phyloP scores from a whole-genome alignment of 768 basidiomycete species.

The Tubosaeta brunneosetosa region DNA sequence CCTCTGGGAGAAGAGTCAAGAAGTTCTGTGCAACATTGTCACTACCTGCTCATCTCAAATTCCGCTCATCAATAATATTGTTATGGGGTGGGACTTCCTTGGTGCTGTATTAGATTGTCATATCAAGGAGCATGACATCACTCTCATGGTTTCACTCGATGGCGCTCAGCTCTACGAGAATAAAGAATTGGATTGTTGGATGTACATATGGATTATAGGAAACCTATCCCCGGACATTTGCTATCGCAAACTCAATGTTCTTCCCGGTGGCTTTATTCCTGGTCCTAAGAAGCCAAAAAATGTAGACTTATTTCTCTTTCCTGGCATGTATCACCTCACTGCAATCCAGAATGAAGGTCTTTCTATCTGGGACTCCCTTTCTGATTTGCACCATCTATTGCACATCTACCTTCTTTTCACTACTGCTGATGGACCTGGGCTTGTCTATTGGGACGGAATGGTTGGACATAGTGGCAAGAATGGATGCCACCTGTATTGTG shows the following conservation, averaged over 20 bases:
- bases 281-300: slow-evolving; percentile 1
- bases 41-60: not conserved
- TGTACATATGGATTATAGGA: slow-evolving; percentile 35
- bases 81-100: slow-evolving; percentile 12
- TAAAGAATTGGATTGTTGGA: slow-evolving; percentile 19
- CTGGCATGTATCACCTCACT: slow-evolving; percentile 2
- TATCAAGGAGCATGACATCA: slow-evolving; percentile 21
- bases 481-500: slow-evolving; percentile 35
- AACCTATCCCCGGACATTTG: slow-evolving; percentile 5
- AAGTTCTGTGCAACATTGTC: not conserved
- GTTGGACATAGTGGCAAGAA: slow-evolving; percentile 32
- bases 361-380: not conserved
- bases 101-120: not conserved
- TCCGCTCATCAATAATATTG: not conserved
- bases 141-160: slow-evolving; percentile 36
- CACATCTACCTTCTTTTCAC: not conserved
- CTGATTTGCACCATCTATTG: not conserved
- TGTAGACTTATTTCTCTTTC: slow-evolving; percentile 1
- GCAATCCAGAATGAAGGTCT: not conserved
- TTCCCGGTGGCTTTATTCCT: slow-evolving; percentile 1
- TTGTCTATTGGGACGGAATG: slow-evolving; percentile 29
- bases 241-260: slow-evolving; percentile 1
- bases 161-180: slow-evolving; percentile 36
- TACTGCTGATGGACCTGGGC: slow-evolving; percentile 28
- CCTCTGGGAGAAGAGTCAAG: slow-evolving; percentile 5